A percentile compares a stretch with the other conserved stretches of the same genome.
These are phyloP conservation scores for Rhynchospora pubera DNA, from an alignment of 176 grass and related monocot genomes.

Conservation along the genomic window DNA sequence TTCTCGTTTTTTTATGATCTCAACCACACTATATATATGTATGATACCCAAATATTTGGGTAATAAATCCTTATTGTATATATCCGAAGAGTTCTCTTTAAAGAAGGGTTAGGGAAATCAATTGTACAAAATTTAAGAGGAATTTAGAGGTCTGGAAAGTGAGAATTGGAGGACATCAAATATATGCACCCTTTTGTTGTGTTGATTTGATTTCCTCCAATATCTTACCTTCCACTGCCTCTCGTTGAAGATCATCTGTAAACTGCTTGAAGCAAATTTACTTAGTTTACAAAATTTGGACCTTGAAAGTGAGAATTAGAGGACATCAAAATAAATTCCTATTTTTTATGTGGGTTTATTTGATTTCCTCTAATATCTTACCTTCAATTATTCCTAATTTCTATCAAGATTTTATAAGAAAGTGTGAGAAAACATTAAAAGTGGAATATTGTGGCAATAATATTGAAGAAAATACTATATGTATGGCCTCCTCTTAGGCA, in stretches of 20 bases:
- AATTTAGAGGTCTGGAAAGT: not conserved
- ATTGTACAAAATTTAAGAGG: no score
- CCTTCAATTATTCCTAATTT: not conserved
- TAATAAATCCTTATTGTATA: not conserved
- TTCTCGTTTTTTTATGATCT: not conserved
- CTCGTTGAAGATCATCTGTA: not conserved
- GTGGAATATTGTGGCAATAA: no score
- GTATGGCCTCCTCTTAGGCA: no score
- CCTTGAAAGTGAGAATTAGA: not conserved
- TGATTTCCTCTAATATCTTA: not conserved
- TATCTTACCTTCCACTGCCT: slow-evolving; percentile 9
- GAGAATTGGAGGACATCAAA: slow-evolving; percentile 3
- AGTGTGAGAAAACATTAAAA: no score
- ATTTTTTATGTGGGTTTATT: not conserved
- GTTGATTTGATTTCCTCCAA: slow-evolving; percentile 13
- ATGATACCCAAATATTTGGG: not conserved
- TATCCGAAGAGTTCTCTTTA: not conserved
- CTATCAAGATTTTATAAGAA: no score
- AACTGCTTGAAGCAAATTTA: not conserved
- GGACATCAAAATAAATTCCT: not conserved
- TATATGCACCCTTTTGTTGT: not conserved
- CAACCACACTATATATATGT: not conserved
- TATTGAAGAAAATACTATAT: no score
- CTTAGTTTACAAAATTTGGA: not conserved
- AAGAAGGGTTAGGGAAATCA: no score